Evolutionary conservation across 2,329 filamentous ascomycete species (phyloP), one percentile per base, ranked within the genome.

Genomic region (Claviceps purpurea): DNA sequence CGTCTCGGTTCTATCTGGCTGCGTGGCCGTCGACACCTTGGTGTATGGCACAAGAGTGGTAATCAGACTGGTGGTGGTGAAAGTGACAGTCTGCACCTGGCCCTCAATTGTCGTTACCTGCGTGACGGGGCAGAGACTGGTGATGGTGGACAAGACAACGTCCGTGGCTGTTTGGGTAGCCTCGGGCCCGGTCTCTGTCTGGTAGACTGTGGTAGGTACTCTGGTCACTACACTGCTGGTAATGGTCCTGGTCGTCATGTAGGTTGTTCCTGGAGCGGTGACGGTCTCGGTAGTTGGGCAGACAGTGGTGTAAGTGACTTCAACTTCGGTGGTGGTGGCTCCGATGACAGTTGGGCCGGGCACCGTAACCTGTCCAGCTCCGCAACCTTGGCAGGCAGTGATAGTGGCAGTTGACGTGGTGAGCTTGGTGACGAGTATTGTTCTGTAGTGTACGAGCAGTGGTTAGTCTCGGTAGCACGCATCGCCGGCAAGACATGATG

Each of bases 361-460:
- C 10, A 65, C 57, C 3, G 69, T 71, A 38, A 66, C 64, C 2
- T 66, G 22, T 61, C 61, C 62, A n/a, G 58, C 45, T 8, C 5
- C 58, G 52, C 70, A 68, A 30, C 64, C 66, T 16, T 67, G 58
- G 56, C 70, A 71, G 46, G 64, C 62, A 2, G 70, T 72, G 39
- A 73, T 64, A 10, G 65, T 65, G 24, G 73, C 60, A 14, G 70
- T 73, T 4, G 72, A 73, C 14, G 70, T 73, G 14, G 70, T 70
- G 54, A 64, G 64, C 38, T 65, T 61, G 5, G 72, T 75, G 44
- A 68, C 64, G 18, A 64, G 64, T 51, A 72, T 69, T 20, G 73
- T 74, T 22, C 68, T 70, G 48, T 10, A 3, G 3, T 51, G 16
- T 13, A 34, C 10, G 16, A 18, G 30, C 18, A 18, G 30, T 20